phyloP scores from a whole-genome alignment of 2,329 filamentous ascomycete species.

The Botrytis cinerea region DNA sequence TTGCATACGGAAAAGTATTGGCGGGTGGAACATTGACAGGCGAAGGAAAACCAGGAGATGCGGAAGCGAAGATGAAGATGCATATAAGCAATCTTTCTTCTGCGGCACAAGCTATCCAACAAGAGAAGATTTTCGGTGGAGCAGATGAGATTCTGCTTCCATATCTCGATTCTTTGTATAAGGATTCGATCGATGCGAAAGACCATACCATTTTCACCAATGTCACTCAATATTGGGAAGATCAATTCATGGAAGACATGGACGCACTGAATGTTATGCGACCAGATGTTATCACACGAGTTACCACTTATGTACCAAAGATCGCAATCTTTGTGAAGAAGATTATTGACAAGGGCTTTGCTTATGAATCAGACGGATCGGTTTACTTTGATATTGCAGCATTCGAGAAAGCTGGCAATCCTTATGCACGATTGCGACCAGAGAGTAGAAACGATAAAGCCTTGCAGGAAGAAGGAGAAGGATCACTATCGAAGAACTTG shows the following conservation, averaged over 20 bases:
- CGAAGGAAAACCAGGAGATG: slow-evolving; percentile 56
- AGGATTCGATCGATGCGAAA: slow-evolving; percentile 60
- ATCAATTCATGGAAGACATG: slow-evolving; percentile 89
- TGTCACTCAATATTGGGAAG: slow-evolving; percentile 82
- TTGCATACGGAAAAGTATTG: slow-evolving; percentile 56
- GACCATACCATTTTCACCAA: slow-evolving; percentile 79
- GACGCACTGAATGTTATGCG: slow-evolving; percentile 78
- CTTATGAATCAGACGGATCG: slow-evolving; percentile 78
- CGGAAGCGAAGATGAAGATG: slow-evolving; percentile 74
- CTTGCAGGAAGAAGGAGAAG: slow-evolving; percentile 86
- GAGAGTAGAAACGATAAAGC: slow-evolving; percentile 83
- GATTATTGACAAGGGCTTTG: slow-evolving; percentile 80
- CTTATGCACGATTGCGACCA: slow-evolving; percentile 82
- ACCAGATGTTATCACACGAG: slow-evolving; percentile 79
- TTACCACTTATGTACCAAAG: slow-evolving; percentile 89
- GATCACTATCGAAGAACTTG: slow-evolving; percentile 59
- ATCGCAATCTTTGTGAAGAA: slow-evolving; percentile 80
- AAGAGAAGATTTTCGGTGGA: slow-evolving; percentile 54
- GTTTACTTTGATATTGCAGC: slow-evolving; percentile 25
- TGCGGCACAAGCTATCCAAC: slow-evolving; percentile 52
- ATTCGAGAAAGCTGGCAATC: slow-evolving; percentile 73
- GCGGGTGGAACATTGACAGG: slow-evolving; percentile 57
- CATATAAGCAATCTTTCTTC: slow-evolving; percentile 54
- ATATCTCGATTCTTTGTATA: slow-evolving; percentile 73
- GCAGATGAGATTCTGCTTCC: slow-evolving; percentile 72